A percentile compares a stretch with the other conserved stretches of the same genome.
These are phyloP conservation scores for Colletotrichum sp. DNA, from an alignment of 2,329 filamentous ascomycete species.

Conservation along the genomic window DNA sequence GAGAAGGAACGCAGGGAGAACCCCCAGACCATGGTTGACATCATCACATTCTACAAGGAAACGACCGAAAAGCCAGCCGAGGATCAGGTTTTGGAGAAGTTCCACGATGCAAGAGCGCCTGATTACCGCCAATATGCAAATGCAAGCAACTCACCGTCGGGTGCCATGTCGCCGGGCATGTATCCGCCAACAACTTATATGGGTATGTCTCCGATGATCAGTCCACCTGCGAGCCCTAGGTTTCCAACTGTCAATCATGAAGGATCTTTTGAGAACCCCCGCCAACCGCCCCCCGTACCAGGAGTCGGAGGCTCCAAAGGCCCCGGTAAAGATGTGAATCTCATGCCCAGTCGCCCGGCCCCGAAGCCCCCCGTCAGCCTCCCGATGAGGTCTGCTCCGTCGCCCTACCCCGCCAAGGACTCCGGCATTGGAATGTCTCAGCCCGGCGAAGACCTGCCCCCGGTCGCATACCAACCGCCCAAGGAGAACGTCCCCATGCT, in stretches of 20 bases:
- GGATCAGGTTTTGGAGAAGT: conserved; percentile 93
- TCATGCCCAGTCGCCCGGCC: conserved; percentile 83
- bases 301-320: conserved; percentile 51
- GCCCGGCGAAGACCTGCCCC: conserved; percentile 58
- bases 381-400: conserved; percentile 61
- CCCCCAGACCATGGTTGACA: conserved; percentile 93
- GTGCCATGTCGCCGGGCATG: conserved; percentile 56
- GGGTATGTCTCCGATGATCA: conserved; percentile 69
- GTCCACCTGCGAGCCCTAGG: conserved; percentile 82
- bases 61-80: conserved; percentile 81
- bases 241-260: conserved; percentile 86
- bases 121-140: conserved; percentile 50
- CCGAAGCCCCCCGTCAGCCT: conserved; percentile 80
- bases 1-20: conserved; percentile 96
- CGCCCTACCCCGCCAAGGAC: conserved; percentile 63
- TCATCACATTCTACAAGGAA: conserved; percentile 97
- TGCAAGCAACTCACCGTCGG: conserved; percentile 38
- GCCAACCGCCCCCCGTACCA: conserved; percentile 89
- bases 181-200: conserved; percentile 60
- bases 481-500: conserved; percentile 66
- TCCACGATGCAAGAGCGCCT: conserved; percentile 79
- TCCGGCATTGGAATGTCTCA: conserved; percentile 67
- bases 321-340: conserved; percentile 58
- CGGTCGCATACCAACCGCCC: conserved; percentile 47
- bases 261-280: conserved; percentile 96